Percentiles rank a stretch among this genome's conserved stretches.
Conservation (phyloP, 2,329 filamentous ascomycete species). For the Bipolaris gigantea region DNA sequence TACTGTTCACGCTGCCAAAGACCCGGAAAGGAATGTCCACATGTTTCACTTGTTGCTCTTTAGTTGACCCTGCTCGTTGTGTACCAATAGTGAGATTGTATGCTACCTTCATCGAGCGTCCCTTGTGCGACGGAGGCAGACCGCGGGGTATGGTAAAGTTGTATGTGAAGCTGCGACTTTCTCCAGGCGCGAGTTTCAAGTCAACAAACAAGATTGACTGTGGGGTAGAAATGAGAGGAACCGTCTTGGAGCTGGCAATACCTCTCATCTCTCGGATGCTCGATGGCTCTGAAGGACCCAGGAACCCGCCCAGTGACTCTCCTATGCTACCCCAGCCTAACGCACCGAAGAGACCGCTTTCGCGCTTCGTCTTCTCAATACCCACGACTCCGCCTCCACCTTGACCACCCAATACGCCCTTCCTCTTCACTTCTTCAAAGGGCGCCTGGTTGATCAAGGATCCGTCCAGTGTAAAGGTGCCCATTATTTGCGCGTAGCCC, state of each 20-base stretch:
- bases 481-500: slow-evolving; percentile 94
- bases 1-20: slow-evolving; percentile 84
- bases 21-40: slow-evolving; percentile 92
- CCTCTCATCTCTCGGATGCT: slow-evolving; percentile 95
- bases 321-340: slow-evolving; percentile 89
- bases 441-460: slow-evolving; percentile 85
- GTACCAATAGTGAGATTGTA: slow-evolving; percentile 93
- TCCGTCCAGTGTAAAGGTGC: slow-evolving; percentile 87
- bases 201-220: slow-evolving; percentile 97
- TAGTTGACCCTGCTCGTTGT: slow-evolving; percentile 76
- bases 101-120: slow-evolving; percentile 89
- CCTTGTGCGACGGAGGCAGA: slow-evolving; percentile 86
- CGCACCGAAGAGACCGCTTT: slow-evolving; percentile 77
- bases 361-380: slow-evolving; percentile 71
- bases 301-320: slow-evolving; percentile 81
- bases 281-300: slow-evolving; percentile 86
- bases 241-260: slow-evolving; percentile 78
- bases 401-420: slow-evolving; percentile 84
- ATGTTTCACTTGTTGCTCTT: slow-evolving; percentile 79
- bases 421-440: slow-evolving; percentile 95
- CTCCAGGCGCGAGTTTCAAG: slow-evolving; percentile 80
- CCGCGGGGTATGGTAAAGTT: slow-evolving; percentile 82
- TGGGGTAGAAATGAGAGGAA: slow-evolving; percentile 90
- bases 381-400: slow-evolving; percentile 81
- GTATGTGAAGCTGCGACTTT: slow-evolving; percentile 86